Evolutionary conservation across 2,329 filamentous ascomycete genomes (phyloP).

Genomic region (Coniochaeta sp.): DNA sequence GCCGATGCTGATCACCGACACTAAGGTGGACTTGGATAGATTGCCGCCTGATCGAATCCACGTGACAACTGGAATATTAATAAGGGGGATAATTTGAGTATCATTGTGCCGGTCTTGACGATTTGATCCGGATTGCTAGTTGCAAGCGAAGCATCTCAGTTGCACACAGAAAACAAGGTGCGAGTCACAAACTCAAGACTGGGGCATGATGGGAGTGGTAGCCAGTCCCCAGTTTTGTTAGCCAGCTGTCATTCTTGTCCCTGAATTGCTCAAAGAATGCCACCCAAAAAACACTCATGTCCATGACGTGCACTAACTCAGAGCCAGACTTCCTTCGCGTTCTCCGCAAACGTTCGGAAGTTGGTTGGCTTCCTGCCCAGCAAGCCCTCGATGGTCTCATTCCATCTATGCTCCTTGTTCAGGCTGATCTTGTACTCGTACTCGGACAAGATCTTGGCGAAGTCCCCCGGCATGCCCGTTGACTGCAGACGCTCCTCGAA

Average conservation of each 20-base stretch:
- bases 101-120: background rate
- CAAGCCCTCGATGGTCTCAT: slow-evolving; percentile 23
- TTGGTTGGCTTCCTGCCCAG: slow-evolving; percentile 23
- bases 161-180: no score
- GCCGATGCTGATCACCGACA: no score
- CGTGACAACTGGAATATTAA: background rate
- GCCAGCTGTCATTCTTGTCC: no score
- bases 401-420: slow-evolving; percentile 25
- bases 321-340: slow-evolving; percentile 15
- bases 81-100: no score
- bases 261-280: no score
- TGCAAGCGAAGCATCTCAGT: no score
- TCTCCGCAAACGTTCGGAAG: slow-evolving; percentile 20
- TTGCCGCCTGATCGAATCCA: background rate
- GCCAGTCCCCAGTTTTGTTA: no score
- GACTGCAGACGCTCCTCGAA: slow-evolving; percentile 14
- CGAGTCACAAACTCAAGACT: no score
- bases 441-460: slow-evolving; percentile 21
- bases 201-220: no score
- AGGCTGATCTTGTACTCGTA: slow-evolving; percentile 25
- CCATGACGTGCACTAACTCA: background rate
- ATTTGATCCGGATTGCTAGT: background rate
- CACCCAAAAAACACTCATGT: background rate
- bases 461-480: slow-evolving; percentile 22
- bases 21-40: no score